These are phyloP conservation scores for Solanum clarkiae DNA, from an alignment of 257 asterid species.

Conservation along the genomic window DNA sequence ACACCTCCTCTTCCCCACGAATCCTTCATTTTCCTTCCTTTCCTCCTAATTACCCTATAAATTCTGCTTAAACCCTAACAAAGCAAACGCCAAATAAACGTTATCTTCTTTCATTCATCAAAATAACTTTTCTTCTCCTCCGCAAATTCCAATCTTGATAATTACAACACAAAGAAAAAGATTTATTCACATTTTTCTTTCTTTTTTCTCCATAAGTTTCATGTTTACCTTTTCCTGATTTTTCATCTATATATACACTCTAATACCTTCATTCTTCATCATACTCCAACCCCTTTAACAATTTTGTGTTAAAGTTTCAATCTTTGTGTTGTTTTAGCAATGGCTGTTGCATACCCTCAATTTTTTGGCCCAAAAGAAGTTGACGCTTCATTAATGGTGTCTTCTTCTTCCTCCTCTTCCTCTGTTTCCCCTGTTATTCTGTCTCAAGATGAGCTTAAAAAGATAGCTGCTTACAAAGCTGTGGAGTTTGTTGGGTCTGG, in stretches of 20 bases:
- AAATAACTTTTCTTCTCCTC: background rate
- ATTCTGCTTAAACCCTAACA: background rate
- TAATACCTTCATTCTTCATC: background rate
- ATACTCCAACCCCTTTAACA: background rate
- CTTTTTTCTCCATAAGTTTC: background rate
- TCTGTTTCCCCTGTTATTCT: slow-evolving; percentile 4
- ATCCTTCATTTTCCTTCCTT: background rate
- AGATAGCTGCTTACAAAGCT: slow-evolving; percentile 28
- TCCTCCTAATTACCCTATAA: background rate
- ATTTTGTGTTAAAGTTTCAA: background rate
- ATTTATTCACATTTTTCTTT: background rate
- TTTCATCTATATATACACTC: background rate
- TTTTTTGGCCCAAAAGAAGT: slow-evolving; percentile 12
- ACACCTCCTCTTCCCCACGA: background rate
- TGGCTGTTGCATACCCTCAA: slow-evolving; percentile 50
- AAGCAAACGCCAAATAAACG: background rate
- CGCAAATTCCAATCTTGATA: background rate
- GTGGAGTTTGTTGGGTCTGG: slow-evolving; percentile 34
- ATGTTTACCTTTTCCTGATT: background rate
- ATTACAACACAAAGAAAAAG: background rate
- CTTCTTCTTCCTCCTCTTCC: slow-evolving; percentile 18
- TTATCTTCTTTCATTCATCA: background rate
- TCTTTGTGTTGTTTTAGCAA: background rate
- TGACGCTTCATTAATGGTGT: slow-evolving; percentile 17
- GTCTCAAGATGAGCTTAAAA: slow-evolving; percentile 31